A percentile compares a stretch with the other conserved stretches of the same genome.
Conservation (phyloP, 2,329 filamentous ascomycete genomes). For the Sclerotiophoma versabilis region DNA sequence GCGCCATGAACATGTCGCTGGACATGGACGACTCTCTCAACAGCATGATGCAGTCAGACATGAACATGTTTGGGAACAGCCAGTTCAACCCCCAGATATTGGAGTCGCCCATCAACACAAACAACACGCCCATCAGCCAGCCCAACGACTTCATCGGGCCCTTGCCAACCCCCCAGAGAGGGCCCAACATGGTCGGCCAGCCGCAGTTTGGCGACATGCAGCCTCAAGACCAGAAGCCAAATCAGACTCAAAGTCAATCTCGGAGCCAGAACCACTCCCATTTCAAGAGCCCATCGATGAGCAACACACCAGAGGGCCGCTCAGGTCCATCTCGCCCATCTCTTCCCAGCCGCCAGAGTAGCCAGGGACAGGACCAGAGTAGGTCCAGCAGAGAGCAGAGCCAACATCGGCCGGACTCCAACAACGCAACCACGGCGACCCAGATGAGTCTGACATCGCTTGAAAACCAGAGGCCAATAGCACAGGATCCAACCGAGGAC, state of each 20-base stretch:
- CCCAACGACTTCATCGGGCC: constrained; percentile 40
- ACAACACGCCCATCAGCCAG: constrained; percentile 11
- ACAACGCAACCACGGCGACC: constrained; percentile 22
- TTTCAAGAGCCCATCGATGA: constrained; percentile 36
- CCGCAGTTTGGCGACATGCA: constrained; percentile 4
- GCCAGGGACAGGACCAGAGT: constrained; percentile 37
- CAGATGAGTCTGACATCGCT: constrained; percentile 37
- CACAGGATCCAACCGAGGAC: constrained; percentile 29
- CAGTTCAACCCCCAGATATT: constrained; percentile 51
- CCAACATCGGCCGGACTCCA: constrained; percentile 33
- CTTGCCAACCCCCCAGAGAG: constrained; percentile 42
- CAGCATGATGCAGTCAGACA: constrained; percentile 48
- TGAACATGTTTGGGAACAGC: constrained; percentile 50
- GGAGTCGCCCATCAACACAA: constrained; percentile 50
- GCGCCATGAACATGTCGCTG: constrained; percentile 52
- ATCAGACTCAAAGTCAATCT: not conserved
- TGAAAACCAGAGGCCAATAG: constrained; percentile 35
- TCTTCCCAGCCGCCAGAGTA: constrained; percentile 31
- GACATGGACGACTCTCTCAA: constrained; percentile 51
- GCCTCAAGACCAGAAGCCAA: constrained; percentile 31
- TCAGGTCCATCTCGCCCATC: constrained; percentile 30
- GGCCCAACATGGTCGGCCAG: constrained; percentile 24
- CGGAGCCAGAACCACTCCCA: constrained; percentile 10
- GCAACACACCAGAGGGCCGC: constrained; percentile 39
- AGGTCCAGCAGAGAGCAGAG: constrained; percentile 34